A percentile compares a stretch with the other conserved stretches of the same genome.
phyloP scores from a whole-genome alignment of 225 moss, liverwort and hornwort genomes.

The Bryum argenteum region DNA sequence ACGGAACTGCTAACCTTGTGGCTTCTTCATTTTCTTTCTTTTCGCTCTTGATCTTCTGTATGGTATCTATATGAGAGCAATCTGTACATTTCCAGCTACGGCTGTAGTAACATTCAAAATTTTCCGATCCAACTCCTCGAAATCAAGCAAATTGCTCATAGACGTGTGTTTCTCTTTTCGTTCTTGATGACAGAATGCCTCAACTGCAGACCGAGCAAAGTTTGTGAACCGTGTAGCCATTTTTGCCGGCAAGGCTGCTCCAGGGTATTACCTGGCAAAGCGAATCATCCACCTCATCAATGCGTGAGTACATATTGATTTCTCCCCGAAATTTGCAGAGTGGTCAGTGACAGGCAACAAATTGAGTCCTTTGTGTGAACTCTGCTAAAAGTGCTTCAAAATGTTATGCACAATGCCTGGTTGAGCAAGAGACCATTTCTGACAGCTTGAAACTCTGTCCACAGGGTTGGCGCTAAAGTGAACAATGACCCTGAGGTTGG shows the following conservation, averaged over 20 bases:
- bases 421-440: neutral
- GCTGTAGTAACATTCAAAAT: too few species aligned
- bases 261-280: slow-evolving; percentile 49
- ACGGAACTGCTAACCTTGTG: too few species aligned
- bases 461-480: slow-evolving; percentile 47
- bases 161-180: neutral
- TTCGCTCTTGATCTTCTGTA: too few species aligned
- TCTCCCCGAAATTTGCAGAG: neutral
- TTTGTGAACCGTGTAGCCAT: slow-evolving; percentile 67
- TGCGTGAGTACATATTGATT: slow-evolving; percentile 27
- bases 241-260: slow-evolving; percentile 75
- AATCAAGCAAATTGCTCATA: neutral
- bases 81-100: too few species aligned
- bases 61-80: too few species aligned
- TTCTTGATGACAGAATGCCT: slow-evolving; percentile 44
- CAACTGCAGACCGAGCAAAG: slow-evolving; percentile 58
- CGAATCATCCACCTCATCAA: slow-evolving; percentile 53
- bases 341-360: neutral
- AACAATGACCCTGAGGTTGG: slow-evolving; percentile 72
- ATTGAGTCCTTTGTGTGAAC: neutral
- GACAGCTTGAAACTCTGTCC: neutral
- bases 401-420: neutral
- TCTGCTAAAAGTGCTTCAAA: neutral
- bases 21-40: too few species aligned
- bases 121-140: neutral